Percentiles rank a stretch among this genome's conserved stretches.
Evolutionary conservation across 306 rosid genomes (phyloP).

Genomic region (Malus orientalis): DNA sequence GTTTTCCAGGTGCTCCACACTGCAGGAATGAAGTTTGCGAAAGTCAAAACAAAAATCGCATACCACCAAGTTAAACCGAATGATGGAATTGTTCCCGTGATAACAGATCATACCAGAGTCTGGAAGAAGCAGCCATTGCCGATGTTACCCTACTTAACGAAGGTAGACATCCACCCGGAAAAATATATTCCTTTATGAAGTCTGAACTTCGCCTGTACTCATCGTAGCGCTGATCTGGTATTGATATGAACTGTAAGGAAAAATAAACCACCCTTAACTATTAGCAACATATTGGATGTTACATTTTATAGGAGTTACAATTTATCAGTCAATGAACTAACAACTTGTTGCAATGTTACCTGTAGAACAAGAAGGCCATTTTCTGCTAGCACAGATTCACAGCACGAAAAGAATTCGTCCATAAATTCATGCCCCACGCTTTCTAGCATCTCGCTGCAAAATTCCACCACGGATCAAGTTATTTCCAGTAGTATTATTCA

Average conservation of each 20-base stretch:
- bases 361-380: conserved; percentile 72
- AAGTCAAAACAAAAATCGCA: not conserved
- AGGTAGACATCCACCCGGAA: conserved; percentile 84
- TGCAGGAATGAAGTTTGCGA: conserved; percentile 16
- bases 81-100: not conserved
- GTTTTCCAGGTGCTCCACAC: conserved; percentile 75
- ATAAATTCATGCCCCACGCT: conserved; percentile 78
- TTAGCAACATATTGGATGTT: conserved; percentile 5
- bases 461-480: not conserved
- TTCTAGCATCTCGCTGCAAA: conserved; percentile 83
- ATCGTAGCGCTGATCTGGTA: conserved; percentile 73
- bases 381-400: conserved; percentile 62
- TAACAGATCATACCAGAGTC: conserved; percentile 49
- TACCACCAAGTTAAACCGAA: not conserved
- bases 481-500: not conserved
- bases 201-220: conserved; percentile 70
- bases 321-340: not conserved
- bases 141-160: conserved; percentile 70
- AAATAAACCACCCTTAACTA: not conserved
- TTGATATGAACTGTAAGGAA: conserved; percentile 48
- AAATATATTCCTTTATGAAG: conserved; percentile 80
- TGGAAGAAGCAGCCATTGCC: conserved; percentile 57
- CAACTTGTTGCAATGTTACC: conserved; percentile 28
- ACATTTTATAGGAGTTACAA: not conserved
- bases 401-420: conserved; percentile 68